Evolutionary conservation across 495 filamentous ascomycete species (phyloP), one percentile per base, ranked within the genome.

Genomic region (Bacidia rubella): DNA sequence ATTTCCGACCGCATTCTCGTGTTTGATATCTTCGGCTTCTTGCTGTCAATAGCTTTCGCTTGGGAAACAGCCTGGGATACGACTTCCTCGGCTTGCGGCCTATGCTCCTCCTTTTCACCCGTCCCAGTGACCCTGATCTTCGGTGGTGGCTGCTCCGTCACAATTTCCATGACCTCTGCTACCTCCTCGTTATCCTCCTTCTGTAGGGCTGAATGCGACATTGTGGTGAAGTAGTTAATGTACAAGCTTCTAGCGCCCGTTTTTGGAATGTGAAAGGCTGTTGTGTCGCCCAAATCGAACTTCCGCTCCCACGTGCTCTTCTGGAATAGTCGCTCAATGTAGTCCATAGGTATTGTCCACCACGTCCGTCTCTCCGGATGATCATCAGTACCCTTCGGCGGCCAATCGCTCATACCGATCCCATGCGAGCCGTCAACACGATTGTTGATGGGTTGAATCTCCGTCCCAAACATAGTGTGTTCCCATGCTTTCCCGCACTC

Each of bases 401-500:
- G 60, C 60, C 60, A 62, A 22, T 59, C 54, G 44, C 43, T 47
- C 12, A 51, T 51, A 32, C 41, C 44, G 7, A 62, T 49, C 22
- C 60, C 60, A 17, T 62, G 52, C 10, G 41, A 43, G 4, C 60
- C 57, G 41, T 62, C 60, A 2, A 53, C 44, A 4, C 52, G 55
- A 15, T 53, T 46, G 15, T 62, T 62, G 20, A 59, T 54, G 1
- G 57, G 57, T 10, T 38, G 27, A 19, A 62, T 49, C 9, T 59
- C 42, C 3, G 57, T 51, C 10, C 60, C 60, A 42, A 59, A 57
- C 43, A 59, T 53, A 9, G 51, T 58, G 11, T 43, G 24, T 48
- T 62, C 60, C 60, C 60, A 62, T 5, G 54, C 53, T 32, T 52
- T 51, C 15, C 60, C 60, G 2, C 50, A 50, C 47, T 62, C 60